Evolutionary conservation across 331 rosid species (phyloP).

Genomic region (Phaseolus coccineus): DNA sequence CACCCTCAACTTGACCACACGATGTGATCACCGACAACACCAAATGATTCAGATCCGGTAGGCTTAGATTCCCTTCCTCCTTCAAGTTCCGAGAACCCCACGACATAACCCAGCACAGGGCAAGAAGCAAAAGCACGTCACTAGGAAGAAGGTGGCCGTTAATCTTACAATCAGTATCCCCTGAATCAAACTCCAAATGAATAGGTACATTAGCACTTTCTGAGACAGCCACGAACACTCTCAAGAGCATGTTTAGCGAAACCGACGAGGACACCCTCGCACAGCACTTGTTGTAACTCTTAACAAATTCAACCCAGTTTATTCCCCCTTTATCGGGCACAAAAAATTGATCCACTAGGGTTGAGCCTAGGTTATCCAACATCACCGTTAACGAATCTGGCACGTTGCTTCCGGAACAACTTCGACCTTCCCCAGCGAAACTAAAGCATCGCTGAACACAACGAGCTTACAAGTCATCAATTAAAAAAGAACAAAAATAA

Average conservation of each 20-base stretch:
- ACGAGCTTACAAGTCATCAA: slow-evolving; percentile 10
- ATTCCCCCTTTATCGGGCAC: slow-evolving; percentile 60
- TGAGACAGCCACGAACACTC: slow-evolving; percentile 52
- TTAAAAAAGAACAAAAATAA: not conserved
- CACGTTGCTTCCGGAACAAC: slow-evolving; percentile 33
- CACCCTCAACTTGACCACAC: slow-evolving; percentile 57
- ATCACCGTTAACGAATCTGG: slow-evolving; percentile 58
- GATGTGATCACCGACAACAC: slow-evolving; percentile 62
- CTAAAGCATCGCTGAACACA: slow-evolving; percentile 69
- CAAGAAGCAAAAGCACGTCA: slow-evolving; percentile 69
- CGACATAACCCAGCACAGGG: slow-evolving; percentile 78
- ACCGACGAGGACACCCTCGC: slow-evolving; percentile 69
- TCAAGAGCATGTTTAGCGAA: slow-evolving; percentile 59
- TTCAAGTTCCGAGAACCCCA: slow-evolving; percentile 61
- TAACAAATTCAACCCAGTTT: slow-evolving; percentile 77
- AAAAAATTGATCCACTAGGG: slow-evolving; percentile 68
- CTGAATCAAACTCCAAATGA: slow-evolving; percentile 68
- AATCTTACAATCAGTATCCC: slow-evolving; percentile 70
- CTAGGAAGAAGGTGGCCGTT: slow-evolving; percentile 65
- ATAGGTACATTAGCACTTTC: slow-evolving; percentile 49
- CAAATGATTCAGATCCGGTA: slow-evolving; percentile 76
- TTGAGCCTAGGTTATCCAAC: slow-evolving; percentile 70
- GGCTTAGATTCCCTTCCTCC: slow-evolving; percentile 44
- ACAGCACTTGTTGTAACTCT: slow-evolving; percentile 77
- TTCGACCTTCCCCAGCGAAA: slow-evolving; percentile 41